These are phyloP conservation scores for Agrocybe praecox DNA, from an alignment of 768 basidiomycete genomes.

Conservation along the genomic window DNA sequence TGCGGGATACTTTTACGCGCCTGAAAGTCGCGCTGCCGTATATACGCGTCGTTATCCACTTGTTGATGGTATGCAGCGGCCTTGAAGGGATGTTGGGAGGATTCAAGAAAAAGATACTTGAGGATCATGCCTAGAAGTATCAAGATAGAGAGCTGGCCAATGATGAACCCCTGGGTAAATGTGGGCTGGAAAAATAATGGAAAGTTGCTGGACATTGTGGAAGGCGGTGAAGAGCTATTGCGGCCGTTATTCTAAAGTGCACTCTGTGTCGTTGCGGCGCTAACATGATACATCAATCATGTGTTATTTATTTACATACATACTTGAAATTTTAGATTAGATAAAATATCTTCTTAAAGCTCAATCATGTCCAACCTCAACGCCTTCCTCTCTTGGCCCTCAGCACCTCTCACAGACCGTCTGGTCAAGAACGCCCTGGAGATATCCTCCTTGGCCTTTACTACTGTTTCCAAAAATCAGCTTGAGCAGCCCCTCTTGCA, in stretches of 20 bases:
- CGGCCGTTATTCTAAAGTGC: neutral
- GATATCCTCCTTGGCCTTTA: slow-evolving; percentile 19
- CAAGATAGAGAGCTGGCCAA: slow-evolving; percentile 91
- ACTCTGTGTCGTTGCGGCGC: neutral
- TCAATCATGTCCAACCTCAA: slow-evolving; percentile 16
- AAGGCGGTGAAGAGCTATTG: neutral
- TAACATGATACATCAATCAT: slow-evolving; percentile 2
- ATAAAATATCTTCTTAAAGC: slow-evolving; percentile 2
- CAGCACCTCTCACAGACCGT: slow-evolving; percentile 47
- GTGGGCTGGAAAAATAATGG: slow-evolving; percentile 80
- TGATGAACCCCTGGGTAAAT: slow-evolving; percentile 92
- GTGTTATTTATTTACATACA: slow-evolving; percentile 8
- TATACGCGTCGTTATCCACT: slow-evolving; percentile 47
- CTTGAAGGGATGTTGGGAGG: slow-evolving; percentile 58
- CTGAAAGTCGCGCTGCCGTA: slow-evolving; percentile 36
- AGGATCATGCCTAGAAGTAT: slow-evolving; percentile 78
- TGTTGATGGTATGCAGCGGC: slow-evolving; percentile 62
- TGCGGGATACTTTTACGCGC: slow-evolving; percentile 26
- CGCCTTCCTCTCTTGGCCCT: slow-evolving; percentile 47
- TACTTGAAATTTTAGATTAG: slow-evolving; percentile 11
- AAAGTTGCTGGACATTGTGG: slow-evolving; percentile 55
- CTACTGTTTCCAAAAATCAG: slow-evolving; percentile 14
- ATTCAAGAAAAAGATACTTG: slow-evolving; percentile 94
- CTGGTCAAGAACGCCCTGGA: slow-evolving; percentile 45
- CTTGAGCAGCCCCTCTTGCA: slow-evolving; percentile 47